These are phyloP conservation scores for Epichloe gansuensis DNA, from an alignment of 2,329 filamentous ascomycete genomes.

Conservation along the genomic window DNA sequence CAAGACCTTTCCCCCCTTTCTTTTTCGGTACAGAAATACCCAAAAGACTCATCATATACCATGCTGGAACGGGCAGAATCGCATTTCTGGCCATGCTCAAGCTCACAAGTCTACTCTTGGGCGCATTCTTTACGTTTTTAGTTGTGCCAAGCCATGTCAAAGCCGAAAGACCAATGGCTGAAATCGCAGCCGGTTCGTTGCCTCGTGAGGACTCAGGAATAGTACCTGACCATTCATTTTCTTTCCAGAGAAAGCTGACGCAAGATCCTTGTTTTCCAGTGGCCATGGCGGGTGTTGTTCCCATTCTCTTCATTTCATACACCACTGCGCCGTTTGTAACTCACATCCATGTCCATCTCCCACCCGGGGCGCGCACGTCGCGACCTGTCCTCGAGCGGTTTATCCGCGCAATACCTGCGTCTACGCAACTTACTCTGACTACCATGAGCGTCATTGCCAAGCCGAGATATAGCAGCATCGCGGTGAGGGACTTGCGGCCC, in stretches of 20 bases:
- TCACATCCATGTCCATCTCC: slow-evolving; percentile 58
- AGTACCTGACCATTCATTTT: background rate
- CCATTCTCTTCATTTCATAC: slow-evolving; percentile 52
- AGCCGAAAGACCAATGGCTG: slow-evolving; percentile 24
- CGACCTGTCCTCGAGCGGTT: slow-evolving; percentile 43
- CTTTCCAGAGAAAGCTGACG: background rate
- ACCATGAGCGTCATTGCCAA: slow-evolving; percentile 45
- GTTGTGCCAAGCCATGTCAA: slow-evolving; percentile 47
- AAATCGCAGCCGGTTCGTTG: slow-evolving; percentile 27
- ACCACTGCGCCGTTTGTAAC: slow-evolving; percentile 60
- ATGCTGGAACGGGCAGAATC: slow-evolving; percentile 55
- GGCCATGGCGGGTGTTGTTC: slow-evolving; percentile 47
- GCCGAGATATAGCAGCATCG: slow-evolving; percentile 35
- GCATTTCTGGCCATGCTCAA: slow-evolving; percentile 60
- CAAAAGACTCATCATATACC: slow-evolving; percentile 57
- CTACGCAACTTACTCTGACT: slow-evolving; percentile 36
- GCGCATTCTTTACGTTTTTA: slow-evolving; percentile 52
- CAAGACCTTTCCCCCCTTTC: background rate
- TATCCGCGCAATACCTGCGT: slow-evolving; percentile 32
- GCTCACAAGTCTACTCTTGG: slow-evolving; percentile 57
- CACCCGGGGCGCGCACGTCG: slow-evolving; percentile 50
- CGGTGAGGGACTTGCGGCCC: slow-evolving; percentile 25
- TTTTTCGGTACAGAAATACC: slow-evolving; percentile 32
- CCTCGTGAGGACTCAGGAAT: background rate
- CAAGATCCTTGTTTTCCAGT: slow-evolving; percentile 26